phyloP scores from a whole-genome alignment of 1,284 basidiomycete species.

The Kalmanozyma brasiliensis region DNA sequence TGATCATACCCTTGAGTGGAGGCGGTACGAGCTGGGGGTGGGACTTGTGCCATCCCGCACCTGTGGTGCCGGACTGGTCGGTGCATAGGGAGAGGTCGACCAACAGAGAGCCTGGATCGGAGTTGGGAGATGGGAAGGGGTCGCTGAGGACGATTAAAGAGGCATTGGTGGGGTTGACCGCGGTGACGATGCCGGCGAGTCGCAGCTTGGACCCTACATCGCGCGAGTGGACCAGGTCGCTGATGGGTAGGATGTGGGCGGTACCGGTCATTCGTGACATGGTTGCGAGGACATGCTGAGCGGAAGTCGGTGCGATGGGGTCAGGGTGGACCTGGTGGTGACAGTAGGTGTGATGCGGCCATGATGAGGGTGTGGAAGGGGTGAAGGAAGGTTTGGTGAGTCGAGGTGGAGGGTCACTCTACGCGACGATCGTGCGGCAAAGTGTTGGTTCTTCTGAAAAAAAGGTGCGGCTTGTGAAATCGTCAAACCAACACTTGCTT shows the following conservation, averaged over 20 bases:
- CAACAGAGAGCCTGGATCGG: constrained; percentile 4
- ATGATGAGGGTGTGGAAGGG: too few relatives aligned
- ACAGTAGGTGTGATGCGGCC: too few relatives aligned
- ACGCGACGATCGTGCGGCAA: too few relatives aligned
- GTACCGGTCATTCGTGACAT: constrained; percentile 15
- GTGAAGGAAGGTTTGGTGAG: too few relatives aligned
- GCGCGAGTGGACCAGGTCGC: constrained; percentile 24
- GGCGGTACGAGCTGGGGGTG: constrained; percentile 7
- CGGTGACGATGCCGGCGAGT: constrained; percentile 25
- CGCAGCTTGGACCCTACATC: constrained; percentile 26
- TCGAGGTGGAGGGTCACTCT: too few relatives aligned
- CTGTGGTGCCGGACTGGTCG: neutral
- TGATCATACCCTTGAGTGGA: constrained; percentile 17
- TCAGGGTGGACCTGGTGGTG: too few relatives aligned
- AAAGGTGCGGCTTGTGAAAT: too few relatives aligned
- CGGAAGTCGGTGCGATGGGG: neutral
- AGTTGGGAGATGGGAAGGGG: neutral
- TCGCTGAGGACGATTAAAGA: constrained; percentile 24
- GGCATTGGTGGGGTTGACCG: constrained; percentile 10
- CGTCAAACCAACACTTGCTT: too few relatives aligned
- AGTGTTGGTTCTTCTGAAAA: constrained; percentile 11
- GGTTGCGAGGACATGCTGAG: neutral
- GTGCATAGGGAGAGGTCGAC: constrained; percentile 36
- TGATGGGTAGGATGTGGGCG: constrained; percentile 31
- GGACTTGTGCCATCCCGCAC: constrained; percentile 1